phyloP scores from a whole-genome alignment of 1,139 yeast species.

The Kodamaea arcana region DNA sequence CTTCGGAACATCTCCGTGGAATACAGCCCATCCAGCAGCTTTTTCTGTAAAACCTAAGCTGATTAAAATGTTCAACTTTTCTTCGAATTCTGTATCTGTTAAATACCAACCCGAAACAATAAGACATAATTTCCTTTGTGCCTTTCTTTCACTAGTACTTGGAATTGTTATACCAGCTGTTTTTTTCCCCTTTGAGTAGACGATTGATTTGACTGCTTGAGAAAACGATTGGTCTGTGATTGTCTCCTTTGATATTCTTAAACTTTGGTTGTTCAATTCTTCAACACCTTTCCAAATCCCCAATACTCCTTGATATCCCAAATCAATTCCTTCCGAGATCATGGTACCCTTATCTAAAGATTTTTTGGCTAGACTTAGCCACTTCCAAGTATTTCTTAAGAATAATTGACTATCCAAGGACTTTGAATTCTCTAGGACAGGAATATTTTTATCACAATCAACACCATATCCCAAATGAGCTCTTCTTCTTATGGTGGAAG shows the following conservation, averaged over 20 bases:
- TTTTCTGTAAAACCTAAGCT: slow-evolving; percentile 65
- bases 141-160: slow-evolving; percentile 48
- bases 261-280: slow-evolving; percentile 54
- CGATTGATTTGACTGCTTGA: slow-evolving; percentile 42
- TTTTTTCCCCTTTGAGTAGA: slow-evolving; percentile 40
- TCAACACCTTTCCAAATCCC: slow-evolving; percentile 87
- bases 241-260: slow-evolving; percentile 34
- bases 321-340: slow-evolving; percentile 65
- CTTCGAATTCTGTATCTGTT: slow-evolving; percentile 71
- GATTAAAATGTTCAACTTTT: slow-evolving; percentile 56
- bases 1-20: slow-evolving; percentile 79
- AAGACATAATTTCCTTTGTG: slow-evolving; percentile 73
- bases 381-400: slow-evolving; percentile 80
- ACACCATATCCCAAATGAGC: slow-evolving; percentile 73
- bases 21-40: slow-evolving; percentile 98
- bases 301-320: slow-evolving; percentile 82
- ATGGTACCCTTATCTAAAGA: slow-evolving; percentile 67
- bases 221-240: slow-evolving; percentile 43
- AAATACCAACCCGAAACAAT: slow-evolving; percentile 92
- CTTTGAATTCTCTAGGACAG: slow-evolving; percentile 51
- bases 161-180: slow-evolving; percentile 45
- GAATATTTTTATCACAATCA: slow-evolving; percentile 62
- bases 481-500: slow-evolving; percentile 61
- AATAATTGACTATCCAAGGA: slow-evolving; percentile 55
- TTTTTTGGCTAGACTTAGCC: slow-evolving; percentile 72